Base-by-base conservation (phyloP, 305 asterid genomes). In the Solanum hybrid region DNA sequence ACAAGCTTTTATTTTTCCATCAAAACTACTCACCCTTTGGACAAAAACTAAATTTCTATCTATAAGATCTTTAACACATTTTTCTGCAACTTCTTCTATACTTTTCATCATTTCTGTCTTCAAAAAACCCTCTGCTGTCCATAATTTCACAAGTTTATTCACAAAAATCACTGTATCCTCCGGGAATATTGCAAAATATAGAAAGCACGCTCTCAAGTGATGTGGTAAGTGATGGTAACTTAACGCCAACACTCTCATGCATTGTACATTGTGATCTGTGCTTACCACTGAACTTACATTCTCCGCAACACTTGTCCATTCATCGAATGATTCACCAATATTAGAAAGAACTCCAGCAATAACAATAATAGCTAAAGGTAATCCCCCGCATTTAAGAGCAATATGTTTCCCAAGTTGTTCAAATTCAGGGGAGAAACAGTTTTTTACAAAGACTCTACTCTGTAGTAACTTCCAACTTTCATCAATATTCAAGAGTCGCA, bases 181-280 rank as follows among this genome's bases (percentile, higher is more conserved):
- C 0, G 71, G 81, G 26, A 87, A 87, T 14, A 87, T 6, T 71
- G 66, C 82, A 36, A 87, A 69, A 72, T 87, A 87, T 9, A 75
- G 89, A 42, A 78, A 88, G 32, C 90, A 88, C 6, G 66, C 37
- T 26, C 69, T 88, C 34, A 78, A 32, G 75, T 51, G 64, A 35
- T n/a, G 6, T 12, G 79, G 87, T 9, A 88, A 87, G 89, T 78
- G 13, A 77, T 77, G 72, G 79, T 76, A 88, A 56, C 90, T 79
- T 42, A 88, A 88, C 7, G n/a, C 42, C 38, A 88, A 20, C 5
- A 69, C 31, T 2, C 16, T 69, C 75, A 69, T 69, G 75, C 75
- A 69, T 69, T 24, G 75, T 0, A 10, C 31, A 69, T 69, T 5
- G 10, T 10, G 14, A n/a, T 69, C 76, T 10, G 76, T 69, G 76